Evolutionary conservation across 768 basidiomycete species (phyloP).

Genomic region (Lentinula guzmanii): DNA sequence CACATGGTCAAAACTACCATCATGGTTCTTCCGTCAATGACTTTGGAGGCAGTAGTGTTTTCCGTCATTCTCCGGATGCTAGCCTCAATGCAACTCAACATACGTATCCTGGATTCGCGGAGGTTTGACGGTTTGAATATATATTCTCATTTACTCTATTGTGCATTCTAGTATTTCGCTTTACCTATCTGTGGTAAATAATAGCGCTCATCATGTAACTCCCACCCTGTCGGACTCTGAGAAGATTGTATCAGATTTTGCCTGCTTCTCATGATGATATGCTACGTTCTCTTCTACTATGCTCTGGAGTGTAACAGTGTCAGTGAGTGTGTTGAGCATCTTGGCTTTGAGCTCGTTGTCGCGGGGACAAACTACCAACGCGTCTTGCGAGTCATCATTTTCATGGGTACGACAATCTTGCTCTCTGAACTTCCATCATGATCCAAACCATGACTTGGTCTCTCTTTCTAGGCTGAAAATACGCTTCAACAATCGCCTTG

Average conservation of each 20-base stretch:
- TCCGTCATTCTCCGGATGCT: background rate
- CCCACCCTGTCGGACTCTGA: background rate
- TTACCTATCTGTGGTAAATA: background rate
- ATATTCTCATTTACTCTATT: background rate
- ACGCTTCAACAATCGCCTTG: constrained; percentile 42
- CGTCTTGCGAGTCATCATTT: background rate
- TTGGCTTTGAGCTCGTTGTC: background rate
- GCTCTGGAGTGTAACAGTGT: background rate
- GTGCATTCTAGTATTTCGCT: background rate
- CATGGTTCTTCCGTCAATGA: background rate
- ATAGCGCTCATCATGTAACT: background rate
- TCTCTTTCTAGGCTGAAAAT: constrained; percentile 30
- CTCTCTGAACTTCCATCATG: background rate
- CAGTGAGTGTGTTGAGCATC: background rate
- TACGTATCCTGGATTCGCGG: constrained; percentile 1
- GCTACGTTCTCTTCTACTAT: background rate
- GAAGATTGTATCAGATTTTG: background rate
- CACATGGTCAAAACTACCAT: background rate
- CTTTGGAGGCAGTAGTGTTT: background rate
- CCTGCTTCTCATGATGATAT: background rate
- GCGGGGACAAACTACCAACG: constrained; percentile 3
- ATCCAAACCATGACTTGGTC: background rate
- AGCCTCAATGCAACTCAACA: background rate
- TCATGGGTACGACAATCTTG: background rate
- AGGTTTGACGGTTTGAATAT: background rate